These are phyloP conservation scores for Gryganskiella cystojenkinii DNA, from an alignment of 192 early-diverging fungal genomes.

Conservation along the genomic window DNA sequence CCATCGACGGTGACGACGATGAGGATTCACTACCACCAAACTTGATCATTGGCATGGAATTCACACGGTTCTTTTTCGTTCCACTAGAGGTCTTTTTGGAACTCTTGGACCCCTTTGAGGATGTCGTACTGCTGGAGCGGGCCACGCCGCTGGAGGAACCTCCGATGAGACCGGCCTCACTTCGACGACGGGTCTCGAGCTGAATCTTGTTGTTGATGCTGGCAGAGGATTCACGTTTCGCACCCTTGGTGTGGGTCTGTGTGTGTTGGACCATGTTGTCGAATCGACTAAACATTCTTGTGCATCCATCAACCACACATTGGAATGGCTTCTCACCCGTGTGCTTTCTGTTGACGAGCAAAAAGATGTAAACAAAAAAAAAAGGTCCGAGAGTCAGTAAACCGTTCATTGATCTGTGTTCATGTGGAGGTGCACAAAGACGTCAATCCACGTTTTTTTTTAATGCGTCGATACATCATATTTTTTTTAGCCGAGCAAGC, in stretches of 20 bases:
- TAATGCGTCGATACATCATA: no score
- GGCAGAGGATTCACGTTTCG: conserved; percentile 34
- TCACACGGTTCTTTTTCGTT: conserved; percentile 16
- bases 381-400: background rate
- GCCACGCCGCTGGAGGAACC: background rate
- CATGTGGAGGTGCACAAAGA: no score
- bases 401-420: no score
- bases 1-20: background rate
- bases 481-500: no score
- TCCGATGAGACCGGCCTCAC: conserved; percentile 28
- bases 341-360: conserved; percentile 30
- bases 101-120: background rate
- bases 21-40: background rate
- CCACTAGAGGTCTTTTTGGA: conserved; percentile 2
- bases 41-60: conserved; percentile 32
- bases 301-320: conserved; percentile 74
- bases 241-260: conserved; percentile 69
- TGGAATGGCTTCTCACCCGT: conserved; percentile 76
- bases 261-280: conserved; percentile 89
- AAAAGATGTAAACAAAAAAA: conserved; percentile 6
- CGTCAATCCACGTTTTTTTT: no score
- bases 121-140: background rate
- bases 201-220: conserved; percentile 43
- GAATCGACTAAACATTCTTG: conserved; percentile 77
- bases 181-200: conserved; percentile 32